A percentile compares a stretch with the other conserved stretches of the same genome.
phyloP scores from a whole-genome alignment of 2,329 filamentous ascomycete species.

The Rutstroemia sp. region DNA sequence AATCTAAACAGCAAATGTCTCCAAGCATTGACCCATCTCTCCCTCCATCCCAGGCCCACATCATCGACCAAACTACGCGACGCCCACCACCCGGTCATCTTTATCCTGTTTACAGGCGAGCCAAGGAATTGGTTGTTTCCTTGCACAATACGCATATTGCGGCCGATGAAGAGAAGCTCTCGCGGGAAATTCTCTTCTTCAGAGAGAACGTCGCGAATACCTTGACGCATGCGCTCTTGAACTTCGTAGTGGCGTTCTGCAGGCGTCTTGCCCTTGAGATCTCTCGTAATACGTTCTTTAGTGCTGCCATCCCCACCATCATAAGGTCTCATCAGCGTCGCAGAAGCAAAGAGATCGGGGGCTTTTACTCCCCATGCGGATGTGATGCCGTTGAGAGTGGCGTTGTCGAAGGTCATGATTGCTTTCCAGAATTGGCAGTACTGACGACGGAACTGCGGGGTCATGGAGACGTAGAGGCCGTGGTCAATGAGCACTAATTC shows the following conservation, averaged over 20 bases:
- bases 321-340: conserved; percentile 85
- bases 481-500: conserved; percentile 97
- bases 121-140: conserved; percentile 68
- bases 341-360: conserved; percentile 83
- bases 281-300: conserved; percentile 51
- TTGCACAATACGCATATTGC: conserved; percentile 67
- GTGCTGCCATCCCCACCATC: conserved; percentile 71
- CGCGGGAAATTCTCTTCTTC: conserved; percentile 64
- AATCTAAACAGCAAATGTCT: conserved; percentile 75
- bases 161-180: conserved; percentile 66
- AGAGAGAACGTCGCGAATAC: conserved; percentile 56
- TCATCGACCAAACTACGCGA: conserved; percentile 75
- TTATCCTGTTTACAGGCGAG: conserved; percentile 75
- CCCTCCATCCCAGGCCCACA: conserved; percentile 50
- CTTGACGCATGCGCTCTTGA: conserved; percentile 59
- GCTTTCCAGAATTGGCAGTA: conserved; percentile 92
- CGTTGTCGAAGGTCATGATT: conserved; percentile 88
- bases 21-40: conserved; percentile 63
- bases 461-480: conserved; percentile 91
- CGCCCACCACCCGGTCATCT: conserved; percentile 90
- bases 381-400: conserved; percentile 65
- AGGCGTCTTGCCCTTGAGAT: conserved; percentile 45
- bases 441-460: conserved; percentile 72
- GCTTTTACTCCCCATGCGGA: conserved; percentile 80
- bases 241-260: conserved; percentile 66